Conservation (phyloP, 2,329 filamentous ascomycete genomes). For the Daldinia eschscholtzii region DNA sequence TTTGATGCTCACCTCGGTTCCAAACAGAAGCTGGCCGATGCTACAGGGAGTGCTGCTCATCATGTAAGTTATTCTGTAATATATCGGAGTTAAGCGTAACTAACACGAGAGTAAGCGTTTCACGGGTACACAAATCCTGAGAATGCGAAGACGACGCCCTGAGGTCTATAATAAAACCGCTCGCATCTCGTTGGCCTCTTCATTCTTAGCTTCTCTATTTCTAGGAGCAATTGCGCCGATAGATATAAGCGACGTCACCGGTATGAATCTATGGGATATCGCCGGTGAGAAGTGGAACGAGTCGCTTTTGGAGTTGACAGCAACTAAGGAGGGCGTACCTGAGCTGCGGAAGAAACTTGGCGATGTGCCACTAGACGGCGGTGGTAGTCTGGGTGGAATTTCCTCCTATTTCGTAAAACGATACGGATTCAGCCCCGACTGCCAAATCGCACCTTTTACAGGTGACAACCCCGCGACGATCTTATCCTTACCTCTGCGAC, state of each 20-base stretch:
- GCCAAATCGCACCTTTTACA: slow-evolving; percentile 86
- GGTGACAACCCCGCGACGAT: slow-evolving; percentile 98
- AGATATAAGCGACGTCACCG: slow-evolving; percentile 94
- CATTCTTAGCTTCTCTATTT: slow-evolving; percentile 92
- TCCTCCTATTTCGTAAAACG: slow-evolving; percentile 81
- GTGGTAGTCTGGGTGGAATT: slow-evolving; percentile 80
- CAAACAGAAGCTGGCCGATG: slow-evolving; percentile 76
- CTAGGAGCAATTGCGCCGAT: slow-evolving; percentile 87
- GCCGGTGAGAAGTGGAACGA: slow-evolving; percentile 79
- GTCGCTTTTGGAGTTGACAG: slow-evolving; percentile 79
- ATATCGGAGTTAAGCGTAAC: neutral
- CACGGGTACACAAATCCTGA: slow-evolving; percentile 95
- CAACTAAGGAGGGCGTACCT: slow-evolving; percentile 67
- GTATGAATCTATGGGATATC: slow-evolving; percentile 98
- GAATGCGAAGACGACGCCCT: slow-evolving; percentile 84
- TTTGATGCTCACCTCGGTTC: slow-evolving; percentile 82
- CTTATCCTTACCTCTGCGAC: slow-evolving; percentile 85
- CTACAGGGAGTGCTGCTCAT: slow-evolving; percentile 92
- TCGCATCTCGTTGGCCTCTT: slow-evolving; percentile 93
- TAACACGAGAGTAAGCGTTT: slow-evolving; percentile 76
- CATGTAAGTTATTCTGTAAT: slow-evolving; percentile 71
- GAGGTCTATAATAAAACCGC: slow-evolving; percentile 83
- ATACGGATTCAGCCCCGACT: slow-evolving; percentile 82
- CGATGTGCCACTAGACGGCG: slow-evolving; percentile 82
- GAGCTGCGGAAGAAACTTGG: slow-evolving; percentile 84